Percentiles rank a stretch among this genome's conserved stretches.
phyloP scores from a whole-genome alignment of 164 flowering plant species.

The Cinnamomum micranthum region DNA sequence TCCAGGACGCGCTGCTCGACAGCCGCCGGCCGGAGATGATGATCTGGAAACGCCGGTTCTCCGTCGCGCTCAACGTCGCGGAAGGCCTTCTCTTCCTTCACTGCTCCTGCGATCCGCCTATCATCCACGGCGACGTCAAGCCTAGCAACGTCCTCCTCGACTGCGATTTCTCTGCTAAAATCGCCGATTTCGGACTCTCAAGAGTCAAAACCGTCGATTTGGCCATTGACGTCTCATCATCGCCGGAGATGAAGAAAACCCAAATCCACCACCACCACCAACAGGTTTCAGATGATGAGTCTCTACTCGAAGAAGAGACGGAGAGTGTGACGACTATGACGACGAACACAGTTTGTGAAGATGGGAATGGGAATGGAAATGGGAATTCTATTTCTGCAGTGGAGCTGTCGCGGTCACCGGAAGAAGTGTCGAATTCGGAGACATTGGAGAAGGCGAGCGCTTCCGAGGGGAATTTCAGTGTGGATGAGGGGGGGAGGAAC shows the following conservation, averaged over 20 bases:
- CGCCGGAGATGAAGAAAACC: slow-evolving; percentile 14
- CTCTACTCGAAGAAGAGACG: slow-evolving; percentile 67
- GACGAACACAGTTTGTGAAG: slow-evolving; percentile 34
- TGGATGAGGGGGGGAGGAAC: slow-evolving; percentile 62
- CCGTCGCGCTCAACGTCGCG: slow-evolving; percentile 45
- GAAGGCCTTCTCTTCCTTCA: slow-evolving; percentile 65
- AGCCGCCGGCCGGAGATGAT: slow-evolving; percentile 56
- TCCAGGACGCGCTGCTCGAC: slow-evolving; percentile 76
- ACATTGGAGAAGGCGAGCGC: slow-evolving; percentile 50
- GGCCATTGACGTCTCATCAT: slow-evolving; percentile 10
- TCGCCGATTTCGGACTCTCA: slow-evolving; percentile 87
- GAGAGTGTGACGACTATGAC: slow-evolving; percentile 52
- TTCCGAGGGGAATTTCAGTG: slow-evolving; percentile 54
- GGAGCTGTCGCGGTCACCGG: slow-evolving; percentile 16
- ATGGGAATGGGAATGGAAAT: slow-evolving; percentile 37
- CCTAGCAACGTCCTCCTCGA: slow-evolving; percentile 82
- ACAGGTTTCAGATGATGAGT: slow-evolving; percentile 49
- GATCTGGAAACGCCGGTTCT: slow-evolving; percentile 59
- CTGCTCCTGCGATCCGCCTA: slow-evolving; percentile 52
- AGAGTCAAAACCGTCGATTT: slow-evolving; percentile 34
- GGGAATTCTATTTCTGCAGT: background rate
- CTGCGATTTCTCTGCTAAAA: slow-evolving; percentile 54
- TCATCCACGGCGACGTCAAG: slow-evolving; percentile 90
- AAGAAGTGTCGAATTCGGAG: slow-evolving; percentile 52
- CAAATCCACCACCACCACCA: slow-evolving; percentile 17